These are phyloP conservation scores for Ophiostoma fasciatum DNA, from an alignment of 2,329 filamentous ascomycete genomes.

Conservation along the genomic window DNA sequence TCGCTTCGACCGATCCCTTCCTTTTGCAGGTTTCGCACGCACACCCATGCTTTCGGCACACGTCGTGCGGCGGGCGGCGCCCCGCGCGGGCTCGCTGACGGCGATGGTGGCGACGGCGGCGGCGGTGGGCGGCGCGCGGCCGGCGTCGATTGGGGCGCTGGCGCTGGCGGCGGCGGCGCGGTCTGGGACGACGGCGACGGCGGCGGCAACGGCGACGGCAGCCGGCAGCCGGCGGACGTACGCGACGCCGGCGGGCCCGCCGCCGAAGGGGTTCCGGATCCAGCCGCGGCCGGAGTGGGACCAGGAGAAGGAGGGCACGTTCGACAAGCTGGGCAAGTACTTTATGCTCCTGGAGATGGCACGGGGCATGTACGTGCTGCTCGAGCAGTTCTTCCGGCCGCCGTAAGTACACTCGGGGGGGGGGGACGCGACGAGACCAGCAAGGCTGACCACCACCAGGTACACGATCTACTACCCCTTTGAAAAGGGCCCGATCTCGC, in stretches of 20 bases:
- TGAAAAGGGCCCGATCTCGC: constrained; percentile 96
- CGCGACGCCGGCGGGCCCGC: constrained; percentile 62
- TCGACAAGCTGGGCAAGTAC: constrained; percentile 81
- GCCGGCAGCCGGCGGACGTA: constrained; percentile 21
- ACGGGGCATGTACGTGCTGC: constrained; percentile 90
- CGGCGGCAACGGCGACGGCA: constrained; percentile 2
- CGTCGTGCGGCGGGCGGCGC: too few relatives aligned
- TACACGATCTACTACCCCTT: constrained; percentile 97
- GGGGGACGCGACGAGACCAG: too few relatives aligned
- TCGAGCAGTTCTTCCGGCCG: constrained; percentile 97
- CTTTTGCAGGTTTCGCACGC: too few relatives aligned
- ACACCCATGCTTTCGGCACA: too few relatives aligned
- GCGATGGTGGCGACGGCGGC: too few relatives aligned
- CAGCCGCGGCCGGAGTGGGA: constrained; percentile 64
- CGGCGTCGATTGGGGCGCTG: constrained; percentile 21
- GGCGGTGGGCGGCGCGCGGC: constrained; percentile 86
- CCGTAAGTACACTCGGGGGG: constrained; percentile 50
- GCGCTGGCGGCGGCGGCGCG: too few relatives aligned
- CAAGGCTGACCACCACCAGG: too few relatives aligned
- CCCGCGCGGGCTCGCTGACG: too few relatives aligned
- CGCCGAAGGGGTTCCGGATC: constrained; percentile 68
- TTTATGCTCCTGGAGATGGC: constrained; percentile 94
- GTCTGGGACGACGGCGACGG: too few relatives aligned
- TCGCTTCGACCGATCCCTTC: too few relatives aligned
- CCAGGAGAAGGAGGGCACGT: constrained; percentile 56